Evolutionary conservation across 2,329 filamentous ascomycete genomes (phyloP).

Genomic region (Ceratocystis ficicola): DNA sequence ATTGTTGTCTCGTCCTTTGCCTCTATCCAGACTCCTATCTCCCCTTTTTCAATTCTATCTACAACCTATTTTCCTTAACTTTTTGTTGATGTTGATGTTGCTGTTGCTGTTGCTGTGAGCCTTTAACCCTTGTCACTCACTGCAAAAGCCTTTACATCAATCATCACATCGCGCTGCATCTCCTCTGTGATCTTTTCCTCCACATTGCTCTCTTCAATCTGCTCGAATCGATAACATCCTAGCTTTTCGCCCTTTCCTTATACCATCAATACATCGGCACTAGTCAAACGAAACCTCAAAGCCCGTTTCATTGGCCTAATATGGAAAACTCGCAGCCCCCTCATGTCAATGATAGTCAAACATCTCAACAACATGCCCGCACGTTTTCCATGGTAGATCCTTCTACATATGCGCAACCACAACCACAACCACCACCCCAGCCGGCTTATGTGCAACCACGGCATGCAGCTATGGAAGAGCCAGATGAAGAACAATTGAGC

Average conservation of each 20-base stretch:
- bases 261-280: not conserved
- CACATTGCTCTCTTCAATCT: not conserved
- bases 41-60: not conserved
- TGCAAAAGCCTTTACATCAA: not conserved
- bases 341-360: constrained; percentile 2
- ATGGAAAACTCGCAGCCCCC: constrained; percentile 12
- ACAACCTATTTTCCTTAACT: not conserved
- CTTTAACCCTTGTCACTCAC: not conserved
- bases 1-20: not conserved
- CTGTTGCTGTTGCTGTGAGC: not conserved
- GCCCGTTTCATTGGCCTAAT: not conserved
- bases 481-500: constrained; percentile 30
- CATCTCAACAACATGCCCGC: constrained; percentile 16
- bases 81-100: not conserved
- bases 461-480: constrained; percentile 33
- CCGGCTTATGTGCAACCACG: constrained; percentile 32
- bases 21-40: not conserved
- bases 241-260: not conserved
- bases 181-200: not conserved
- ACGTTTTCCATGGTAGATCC: constrained; percentile 21
- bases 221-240: not conserved
- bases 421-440: constrained; percentile 14
- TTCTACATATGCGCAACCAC: constrained; percentile 14
- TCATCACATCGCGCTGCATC: not conserved
- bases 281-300: not conserved